Percentiles rank a stretch among this genome's conserved stretches.
phyloP scores from a whole-genome alignment of 176 grass and related monocot genomes.

The Phoenix dactylifera region DNA sequence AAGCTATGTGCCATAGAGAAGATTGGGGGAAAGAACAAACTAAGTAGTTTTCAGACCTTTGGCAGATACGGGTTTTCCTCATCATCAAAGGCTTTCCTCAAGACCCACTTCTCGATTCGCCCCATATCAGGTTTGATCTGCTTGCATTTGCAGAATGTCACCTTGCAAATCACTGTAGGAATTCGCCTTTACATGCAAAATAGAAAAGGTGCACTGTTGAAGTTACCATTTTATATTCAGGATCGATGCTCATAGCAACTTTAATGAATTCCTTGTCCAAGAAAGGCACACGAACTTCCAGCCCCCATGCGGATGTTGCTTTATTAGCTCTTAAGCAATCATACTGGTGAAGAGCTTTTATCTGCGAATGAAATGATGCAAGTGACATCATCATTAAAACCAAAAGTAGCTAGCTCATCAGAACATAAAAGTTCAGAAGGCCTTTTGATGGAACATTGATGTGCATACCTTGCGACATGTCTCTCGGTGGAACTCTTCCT shows the following conservation, averaged over 20 bases:
- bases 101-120: constrained; percentile 85
- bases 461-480: constrained; percentile 75
- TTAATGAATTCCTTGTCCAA: constrained; percentile 96
- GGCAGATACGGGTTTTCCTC: constrained; percentile 84
- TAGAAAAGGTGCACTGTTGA: not conserved
- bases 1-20: too few relatives aligned
- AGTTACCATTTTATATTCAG: constrained; percentile 79
- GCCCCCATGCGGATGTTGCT: constrained; percentile 82
- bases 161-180: too few relatives aligned
- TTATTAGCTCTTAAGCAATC: constrained; percentile 94
- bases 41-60: constrained; percentile 26
- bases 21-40: too few relatives aligned
- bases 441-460: too few relatives aligned
- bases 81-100: constrained; percentile 94
- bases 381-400: not conserved
- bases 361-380: constrained; percentile 19
- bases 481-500: constrained; percentile 87
- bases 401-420: too few relatives aligned
- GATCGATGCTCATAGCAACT: constrained; percentile 87
- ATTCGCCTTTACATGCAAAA: too few relatives aligned
- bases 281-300: constrained; percentile 92
- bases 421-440: too few relatives aligned
- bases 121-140: constrained; percentile 58
- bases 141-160: too few relatives aligned
- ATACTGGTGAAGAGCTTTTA: constrained; percentile 85